phyloP scores from a whole-genome alignment of 257 asterid genomes.

The Fraxinus excelsior region DNA sequence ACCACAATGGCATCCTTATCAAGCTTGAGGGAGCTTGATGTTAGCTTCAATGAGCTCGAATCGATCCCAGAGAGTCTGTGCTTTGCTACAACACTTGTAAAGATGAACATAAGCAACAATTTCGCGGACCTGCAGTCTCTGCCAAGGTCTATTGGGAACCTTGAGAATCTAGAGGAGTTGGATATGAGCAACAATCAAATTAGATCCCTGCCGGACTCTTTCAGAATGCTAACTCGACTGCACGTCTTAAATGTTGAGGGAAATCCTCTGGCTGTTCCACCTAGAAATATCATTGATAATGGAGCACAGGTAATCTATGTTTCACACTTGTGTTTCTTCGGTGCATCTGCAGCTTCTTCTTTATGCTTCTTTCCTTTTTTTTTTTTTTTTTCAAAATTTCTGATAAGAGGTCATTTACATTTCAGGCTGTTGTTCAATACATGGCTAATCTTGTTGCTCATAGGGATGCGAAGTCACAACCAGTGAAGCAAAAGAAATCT shows the following conservation, averaged over 20 bases:
- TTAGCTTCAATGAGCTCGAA: slow-evolving; percentile 85
- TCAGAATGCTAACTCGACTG: slow-evolving; percentile 65
- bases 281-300: slow-evolving; percentile 47
- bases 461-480: slow-evolving; percentile 61
- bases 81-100: slow-evolving; percentile 76
- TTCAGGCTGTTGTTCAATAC: slow-evolving; percentile 77
- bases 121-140: slow-evolving; percentile 72
- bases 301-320: slow-evolving; percentile 71
- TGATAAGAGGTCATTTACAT: slow-evolving; percentile 17
- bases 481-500: slow-evolving; percentile 70
- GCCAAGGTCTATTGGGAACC: slow-evolving; percentile 87
- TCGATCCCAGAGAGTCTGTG: slow-evolving; percentile 87
- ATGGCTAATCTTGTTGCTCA: slow-evolving; percentile 70
- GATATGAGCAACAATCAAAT: slow-evolving; percentile 89
- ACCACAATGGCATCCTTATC: slow-evolving; percentile 77
- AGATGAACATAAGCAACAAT: slow-evolving; percentile 86
- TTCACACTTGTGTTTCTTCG: neutral
- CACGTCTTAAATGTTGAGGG: slow-evolving; percentile 69
- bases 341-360: neutral
- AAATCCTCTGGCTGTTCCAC: slow-evolving; percentile 77
- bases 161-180: slow-evolving; percentile 79
- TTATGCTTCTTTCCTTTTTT: neutral
- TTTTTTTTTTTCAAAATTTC: neutral
- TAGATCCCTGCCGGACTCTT: slow-evolving; percentile 74
- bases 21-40: slow-evolving; percentile 66